Evolutionary conservation across 305 asterid genomes (phyloP).

Genomic region (Solanum hybrid): DNA sequence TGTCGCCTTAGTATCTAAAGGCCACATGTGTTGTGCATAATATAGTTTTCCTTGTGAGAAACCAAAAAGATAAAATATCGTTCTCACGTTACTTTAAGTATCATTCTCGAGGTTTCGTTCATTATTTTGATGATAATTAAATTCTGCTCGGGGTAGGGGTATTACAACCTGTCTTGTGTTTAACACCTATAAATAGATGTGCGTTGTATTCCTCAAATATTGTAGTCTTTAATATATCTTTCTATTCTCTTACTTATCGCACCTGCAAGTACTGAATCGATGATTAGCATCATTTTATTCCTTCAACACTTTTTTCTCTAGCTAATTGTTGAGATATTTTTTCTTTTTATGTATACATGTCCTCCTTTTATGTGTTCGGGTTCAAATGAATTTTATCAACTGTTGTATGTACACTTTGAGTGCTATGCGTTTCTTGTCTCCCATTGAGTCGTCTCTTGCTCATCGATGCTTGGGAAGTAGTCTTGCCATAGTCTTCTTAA

Average conservation of each 20-base stretch:
- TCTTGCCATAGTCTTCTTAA: not conserved
- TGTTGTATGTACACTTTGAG: not conserved
- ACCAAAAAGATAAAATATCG: not conserved
- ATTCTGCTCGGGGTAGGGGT: not conserved
- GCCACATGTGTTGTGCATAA: not conserved
- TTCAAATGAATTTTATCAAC: not conserved
- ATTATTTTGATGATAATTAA: not conserved
- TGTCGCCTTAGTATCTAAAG: not conserved
- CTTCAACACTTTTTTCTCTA: not conserved
- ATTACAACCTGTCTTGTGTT: not conserved
- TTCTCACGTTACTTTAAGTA: not conserved
- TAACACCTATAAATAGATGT: not conserved
- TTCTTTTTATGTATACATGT: not conserved
- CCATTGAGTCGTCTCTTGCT: not conserved
- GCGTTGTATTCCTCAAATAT: not conserved
- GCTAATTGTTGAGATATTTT: not conserved
- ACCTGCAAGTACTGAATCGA: not conserved
- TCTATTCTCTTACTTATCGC: not conserved
- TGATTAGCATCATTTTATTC: not conserved
- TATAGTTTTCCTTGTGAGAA: not conserved
- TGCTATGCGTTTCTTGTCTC: not conserved
- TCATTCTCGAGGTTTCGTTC: not conserved
- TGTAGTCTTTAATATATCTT: not conserved
- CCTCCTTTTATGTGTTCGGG: not conserved
- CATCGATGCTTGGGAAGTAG: not conserved